Conservation (phyloP, 139 green algal species). For the Desmodesmus armatus region DNA sequence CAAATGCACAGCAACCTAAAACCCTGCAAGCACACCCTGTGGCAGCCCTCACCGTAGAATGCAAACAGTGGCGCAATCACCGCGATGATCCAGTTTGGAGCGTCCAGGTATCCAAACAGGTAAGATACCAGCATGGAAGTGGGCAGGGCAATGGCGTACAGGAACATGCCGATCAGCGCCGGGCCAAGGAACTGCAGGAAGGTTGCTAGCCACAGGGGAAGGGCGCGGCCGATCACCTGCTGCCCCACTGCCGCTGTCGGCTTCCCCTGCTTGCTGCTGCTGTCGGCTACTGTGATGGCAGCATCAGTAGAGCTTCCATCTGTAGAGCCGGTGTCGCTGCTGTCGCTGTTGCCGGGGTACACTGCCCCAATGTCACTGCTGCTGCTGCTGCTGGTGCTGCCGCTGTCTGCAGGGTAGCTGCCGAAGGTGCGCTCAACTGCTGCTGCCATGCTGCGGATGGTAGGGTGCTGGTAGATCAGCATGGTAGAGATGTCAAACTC, state of each 20-base stretch:
- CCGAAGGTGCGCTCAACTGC: background rate
- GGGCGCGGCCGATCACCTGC: too few species aligned
- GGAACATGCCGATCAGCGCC: background rate
- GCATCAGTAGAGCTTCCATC: too few species aligned
- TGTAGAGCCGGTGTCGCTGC: background rate
- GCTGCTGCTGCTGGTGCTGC: background rate
- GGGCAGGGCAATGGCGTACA: background rate
- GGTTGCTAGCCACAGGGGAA: slow-evolving; percentile 1
- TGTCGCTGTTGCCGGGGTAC: background rate
- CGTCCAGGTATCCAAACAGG: too few species aligned
- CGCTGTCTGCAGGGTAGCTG: background rate
- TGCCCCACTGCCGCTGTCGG: too few species aligned
- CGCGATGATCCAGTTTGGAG: background rate
- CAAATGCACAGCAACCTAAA: too few species aligned
- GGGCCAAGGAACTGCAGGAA: background rate
- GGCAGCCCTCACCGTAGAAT: too few species aligned
- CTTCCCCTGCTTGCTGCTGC: background rate
- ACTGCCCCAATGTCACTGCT: background rate
- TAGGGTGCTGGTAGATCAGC: slow-evolving; percentile 24
- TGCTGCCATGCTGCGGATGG: background rate
- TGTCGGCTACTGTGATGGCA: too few species aligned
- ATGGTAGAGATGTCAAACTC: background rate
- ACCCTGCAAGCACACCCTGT: too few species aligned
- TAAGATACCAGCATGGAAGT: too few species aligned
- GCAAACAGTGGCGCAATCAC: background rate